Percentiles rank a stretch among this genome's conserved stretches.
Evolutionary conservation across 306 rosid species (phyloP).

Genomic region (Fragaria ananassa): DNA sequence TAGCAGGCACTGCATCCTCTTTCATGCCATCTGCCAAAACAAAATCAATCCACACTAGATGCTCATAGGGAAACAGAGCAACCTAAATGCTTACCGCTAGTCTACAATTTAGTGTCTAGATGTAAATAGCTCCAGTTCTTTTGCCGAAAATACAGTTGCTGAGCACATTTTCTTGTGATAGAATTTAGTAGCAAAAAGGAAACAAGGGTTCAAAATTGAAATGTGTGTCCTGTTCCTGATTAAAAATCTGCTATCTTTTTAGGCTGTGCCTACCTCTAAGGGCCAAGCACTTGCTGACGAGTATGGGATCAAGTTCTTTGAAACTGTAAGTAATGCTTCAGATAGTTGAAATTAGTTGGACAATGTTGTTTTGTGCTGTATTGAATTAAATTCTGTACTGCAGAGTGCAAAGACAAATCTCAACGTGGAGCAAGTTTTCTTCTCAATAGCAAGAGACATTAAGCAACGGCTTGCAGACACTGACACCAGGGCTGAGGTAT

Average conservation of each 20-base stretch:
- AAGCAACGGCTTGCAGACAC: conserved; percentile 84
- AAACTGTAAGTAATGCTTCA: conserved; percentile 65
- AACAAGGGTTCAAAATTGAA: not conserved
- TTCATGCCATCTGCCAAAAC: not conserved
- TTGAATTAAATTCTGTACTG: conserved; percentile 22
- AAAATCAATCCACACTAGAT: not conserved
- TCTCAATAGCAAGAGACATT: conserved; percentile 83
- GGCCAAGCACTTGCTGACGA: conserved; percentile 97
- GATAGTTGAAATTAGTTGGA: conserved; percentile 17
- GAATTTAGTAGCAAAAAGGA: not conserved
- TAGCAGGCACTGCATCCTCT: not conserved
- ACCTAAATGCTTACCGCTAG: not conserved
- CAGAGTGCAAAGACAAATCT: conserved; percentile 96
- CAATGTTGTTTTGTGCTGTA: not conserved
- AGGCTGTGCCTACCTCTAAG: conserved; percentile 92
- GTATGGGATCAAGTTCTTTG: conserved; percentile 92
- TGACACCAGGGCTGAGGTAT: conserved; percentile 68
- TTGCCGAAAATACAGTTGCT: not conserved
- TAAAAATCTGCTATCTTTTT: not conserved
- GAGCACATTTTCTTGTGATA: no score
- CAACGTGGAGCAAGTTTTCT: conserved; percentile 92
- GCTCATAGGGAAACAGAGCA: not conserved
- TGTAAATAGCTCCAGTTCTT: not conserved
- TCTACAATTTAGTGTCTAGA: not conserved
- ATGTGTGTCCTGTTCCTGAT: not conserved